A percentile compares a stretch with the other conserved stretches of the same genome.
phyloP scores from a whole-genome alignment of 768 basidiomycete genomes.

The Paxillus ammoniavirescens region DNA sequence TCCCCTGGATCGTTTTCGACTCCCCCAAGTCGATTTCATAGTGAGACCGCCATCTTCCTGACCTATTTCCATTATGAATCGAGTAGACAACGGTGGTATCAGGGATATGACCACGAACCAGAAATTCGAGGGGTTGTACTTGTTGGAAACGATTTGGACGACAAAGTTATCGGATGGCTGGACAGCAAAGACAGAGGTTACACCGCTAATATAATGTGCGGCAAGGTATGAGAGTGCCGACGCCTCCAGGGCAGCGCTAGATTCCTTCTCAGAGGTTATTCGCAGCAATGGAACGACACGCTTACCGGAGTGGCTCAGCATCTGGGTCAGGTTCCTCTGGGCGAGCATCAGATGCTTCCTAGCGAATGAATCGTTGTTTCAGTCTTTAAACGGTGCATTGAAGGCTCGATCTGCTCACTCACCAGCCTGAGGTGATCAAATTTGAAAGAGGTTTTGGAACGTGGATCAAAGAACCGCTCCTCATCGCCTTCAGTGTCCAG shows the following conservation, averaged over 20 bases:
- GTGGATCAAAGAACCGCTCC: slow-evolving; percentile 82
- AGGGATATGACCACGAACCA: slow-evolving; percentile 52
- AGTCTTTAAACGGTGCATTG: slow-evolving; percentile 4
- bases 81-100: neutral
- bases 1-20: slow-evolving; percentile 62
- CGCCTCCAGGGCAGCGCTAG: slow-evolving; percentile 68
- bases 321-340: slow-evolving; percentile 58
- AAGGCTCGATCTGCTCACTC: slow-evolving; percentile 28
- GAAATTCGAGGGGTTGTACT: slow-evolving; percentile 91
- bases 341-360: slow-evolving; percentile 80
- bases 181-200: slow-evolving; percentile 67
- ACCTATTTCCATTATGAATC: slow-evolving; percentile 48
- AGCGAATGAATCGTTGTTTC: neutral
- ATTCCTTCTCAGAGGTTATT: neutral
- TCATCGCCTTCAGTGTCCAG: slow-evolving; percentile 40
- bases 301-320: slow-evolving; percentile 76
- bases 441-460: slow-evolving; percentile 71
- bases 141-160: slow-evolving; percentile 90
- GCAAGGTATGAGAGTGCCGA: slow-evolving; percentile 65
- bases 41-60: slow-evolving; percentile 91
- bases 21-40: slow-evolving; percentile 68
- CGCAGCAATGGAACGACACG: neutral
- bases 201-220: slow-evolving; percentile 84
- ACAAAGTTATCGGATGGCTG: slow-evolving; percentile 50
- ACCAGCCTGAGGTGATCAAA: slow-evolving; percentile 89